These are phyloP conservation scores for Neurospora hispaniola DNA, from an alignment of 495 filamentous ascomycete species.

Conservation along the genomic window DNA sequence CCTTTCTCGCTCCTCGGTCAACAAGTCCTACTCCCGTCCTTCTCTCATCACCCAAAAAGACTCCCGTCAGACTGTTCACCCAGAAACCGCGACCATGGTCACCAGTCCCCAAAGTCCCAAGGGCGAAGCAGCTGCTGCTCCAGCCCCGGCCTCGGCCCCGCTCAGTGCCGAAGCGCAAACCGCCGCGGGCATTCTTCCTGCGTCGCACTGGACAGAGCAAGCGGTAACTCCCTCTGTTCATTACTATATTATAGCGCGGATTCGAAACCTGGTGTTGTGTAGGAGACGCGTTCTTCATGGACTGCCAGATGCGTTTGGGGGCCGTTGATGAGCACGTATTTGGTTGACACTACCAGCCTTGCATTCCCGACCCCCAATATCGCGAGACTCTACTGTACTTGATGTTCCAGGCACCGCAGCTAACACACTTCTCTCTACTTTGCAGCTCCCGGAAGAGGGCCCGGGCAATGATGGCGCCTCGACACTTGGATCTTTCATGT, in stretches of 20 bases:
- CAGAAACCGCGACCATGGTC: not conserved
- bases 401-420: not conserved
- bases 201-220: not conserved
- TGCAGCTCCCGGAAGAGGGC: not conserved
- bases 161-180: not conserved
- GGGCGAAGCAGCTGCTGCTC: not conserved
- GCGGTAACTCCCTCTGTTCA: not conserved
- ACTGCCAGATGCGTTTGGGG: too few species aligned
- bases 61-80: not conserved
- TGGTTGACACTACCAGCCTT: too few species aligned
- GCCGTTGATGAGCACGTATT: too few species aligned
- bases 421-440: not conserved
- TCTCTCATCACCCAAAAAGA: not conserved
- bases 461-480: not conserved
- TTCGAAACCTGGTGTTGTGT: too few species aligned
- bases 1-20: not conserved
- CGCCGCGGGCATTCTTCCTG: constrained; percentile 1
- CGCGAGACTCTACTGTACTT: not conserved
- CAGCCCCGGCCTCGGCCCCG: not conserved
- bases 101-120: not conserved
- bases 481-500: not conserved
- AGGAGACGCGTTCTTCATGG: too few species aligned
- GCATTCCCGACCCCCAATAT: too few species aligned
- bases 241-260: too few species aligned
- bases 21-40: not conserved